phyloP scores from a whole-genome alignment of 169 alveolate genomes.

The Cryptosporidium muris region DNA sequence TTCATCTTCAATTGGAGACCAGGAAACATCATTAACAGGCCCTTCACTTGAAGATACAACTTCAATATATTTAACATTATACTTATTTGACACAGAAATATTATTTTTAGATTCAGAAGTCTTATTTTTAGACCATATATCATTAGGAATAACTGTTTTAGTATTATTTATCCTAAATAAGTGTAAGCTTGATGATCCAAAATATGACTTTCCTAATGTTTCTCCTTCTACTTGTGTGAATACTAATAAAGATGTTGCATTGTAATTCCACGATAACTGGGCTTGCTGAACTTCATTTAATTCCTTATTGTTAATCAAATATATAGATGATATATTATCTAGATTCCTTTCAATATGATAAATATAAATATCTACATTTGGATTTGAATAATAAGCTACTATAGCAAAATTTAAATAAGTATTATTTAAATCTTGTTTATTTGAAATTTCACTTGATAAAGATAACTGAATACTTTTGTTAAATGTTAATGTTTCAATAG shows the following conservation, averaged over 20 bases:
- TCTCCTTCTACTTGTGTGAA: slow-evolving; percentile 66
- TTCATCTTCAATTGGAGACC: slow-evolving; percentile 78
- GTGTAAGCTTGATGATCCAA: slow-evolving; percentile 64
- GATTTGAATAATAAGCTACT: slow-evolving; percentile 23
- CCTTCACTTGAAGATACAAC: slow-evolving; percentile 71
- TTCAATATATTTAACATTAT: slow-evolving; percentile 17
- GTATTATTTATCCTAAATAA: slow-evolving; percentile 23
- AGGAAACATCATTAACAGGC: slow-evolving; percentile 74
- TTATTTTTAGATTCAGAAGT: not conserved
- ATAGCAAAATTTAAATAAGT: slow-evolving; percentile 29
- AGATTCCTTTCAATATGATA: slow-evolving; percentile 24
- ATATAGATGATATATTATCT: not conserved
- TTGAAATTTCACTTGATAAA: slow-evolving; percentile 14
- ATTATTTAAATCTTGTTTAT: not conserved
- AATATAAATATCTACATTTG: slow-evolving; percentile 13
- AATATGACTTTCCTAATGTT: slow-evolving; percentile 57
- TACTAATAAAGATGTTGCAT: slow-evolving; percentile 8
- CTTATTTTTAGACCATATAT: not conserved
- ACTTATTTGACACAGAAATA: slow-evolving; percentile 9
- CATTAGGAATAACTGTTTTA: slow-evolving; percentile 15
- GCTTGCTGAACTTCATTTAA: slow-evolving; percentile 33
- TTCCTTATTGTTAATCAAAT: slow-evolving; percentile 3
- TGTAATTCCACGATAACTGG: slow-evolving; percentile 59
- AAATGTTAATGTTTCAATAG: slow-evolving; percentile 24
- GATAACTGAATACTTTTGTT: slow-evolving; percentile 50